Evolutionary conservation across 2,329 filamentous ascomycete species (phyloP), one percentile per base, ranked within the genome.

Genomic region (Arthroderma uncinatum): DNA sequence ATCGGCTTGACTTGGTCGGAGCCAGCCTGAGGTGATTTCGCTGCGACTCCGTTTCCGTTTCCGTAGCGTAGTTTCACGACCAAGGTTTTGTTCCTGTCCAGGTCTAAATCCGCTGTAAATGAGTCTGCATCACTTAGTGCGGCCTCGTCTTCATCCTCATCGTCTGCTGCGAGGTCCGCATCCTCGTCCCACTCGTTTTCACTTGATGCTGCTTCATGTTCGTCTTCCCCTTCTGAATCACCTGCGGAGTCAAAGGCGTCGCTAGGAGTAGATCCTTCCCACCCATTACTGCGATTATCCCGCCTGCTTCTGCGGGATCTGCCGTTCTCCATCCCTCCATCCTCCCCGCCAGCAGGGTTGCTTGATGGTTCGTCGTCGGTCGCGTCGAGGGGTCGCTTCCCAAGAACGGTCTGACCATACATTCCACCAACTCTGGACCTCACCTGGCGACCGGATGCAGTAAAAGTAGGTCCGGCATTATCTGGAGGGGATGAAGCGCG

Each of bases 401-500:
- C 80, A 14, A 84, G 74, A 58, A 85, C 66, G 33, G 71, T 73
- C 65, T 80, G 78, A 9, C 79, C 79, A 64, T 81, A 81, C 19
- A 74, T 62, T n/a, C 79, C 79, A 39, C 77, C 78, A n/a, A 76
- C 70, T 47, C 78, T 73, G 57, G 68, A 73, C 62, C 72, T 78
- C 62, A 95, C 84, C 68, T 95, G 89, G 21, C 93, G 83, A 21
- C 93, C 93, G 68, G 90, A 95, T 21, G 89, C 85, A 2, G 93
- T 97, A 54, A 83, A 79, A 10, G 78, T 79, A 53, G 79, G 87
- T 75, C 72, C 85, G 23, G 77, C 70, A 3, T 79, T 76, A 62
- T 92, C 88, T 40, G 82, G 81, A 0, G 89, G 86, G 0, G 88
- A 89, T 61, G 83, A 83, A 8, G 83, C 79, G 39, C 85, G 81